phyloP scores from a whole-genome alignment of 2,329 filamentous ascomycete genomes.

The Pezicula carpinea region DNA sequence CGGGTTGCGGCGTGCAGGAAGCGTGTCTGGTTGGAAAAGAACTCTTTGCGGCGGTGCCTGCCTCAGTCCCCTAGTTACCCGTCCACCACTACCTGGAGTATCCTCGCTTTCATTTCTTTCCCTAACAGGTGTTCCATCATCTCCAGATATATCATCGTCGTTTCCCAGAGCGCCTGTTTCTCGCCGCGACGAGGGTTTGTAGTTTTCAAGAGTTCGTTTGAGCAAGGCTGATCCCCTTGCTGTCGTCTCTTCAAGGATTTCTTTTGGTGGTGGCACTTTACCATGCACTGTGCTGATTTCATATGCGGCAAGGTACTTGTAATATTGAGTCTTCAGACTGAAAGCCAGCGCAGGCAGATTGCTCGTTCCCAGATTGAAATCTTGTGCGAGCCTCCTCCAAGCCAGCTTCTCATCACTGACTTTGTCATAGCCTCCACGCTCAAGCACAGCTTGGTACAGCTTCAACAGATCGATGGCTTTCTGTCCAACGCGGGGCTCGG shows the following conservation, averaged over 20 bases:
- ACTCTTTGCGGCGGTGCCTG: slow-evolving; percentile 82
- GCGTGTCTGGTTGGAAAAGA: slow-evolving; percentile 78
- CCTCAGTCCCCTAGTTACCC: slow-evolving; percentile 62
- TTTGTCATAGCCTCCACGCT: slow-evolving; percentile 80
- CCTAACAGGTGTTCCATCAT: slow-evolving; percentile 54
- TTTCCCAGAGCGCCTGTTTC: slow-evolving; percentile 40
- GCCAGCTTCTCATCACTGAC: slow-evolving; percentile 79
- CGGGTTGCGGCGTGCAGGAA: slow-evolving; percentile 46
- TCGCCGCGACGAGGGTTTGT: slow-evolving; percentile 42
- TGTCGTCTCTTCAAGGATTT: slow-evolving; percentile 73
- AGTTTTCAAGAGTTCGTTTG: slow-evolving; percentile 75
- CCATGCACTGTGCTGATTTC: slow-evolving; percentile 76
- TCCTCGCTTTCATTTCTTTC: slow-evolving; percentile 46
- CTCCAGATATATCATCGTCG: slow-evolving; percentile 53
- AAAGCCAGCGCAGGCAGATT: slow-evolving; percentile 83
- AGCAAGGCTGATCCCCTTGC: slow-evolving; percentile 80
- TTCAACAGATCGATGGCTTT: slow-evolving; percentile 73
- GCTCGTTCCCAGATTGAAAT: slow-evolving; percentile 68
- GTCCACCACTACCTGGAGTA: slow-evolving; percentile 46
- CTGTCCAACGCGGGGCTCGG: slow-evolving; percentile 75
- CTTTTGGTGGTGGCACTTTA: slow-evolving; percentile 78
- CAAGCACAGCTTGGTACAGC: slow-evolving; percentile 72
- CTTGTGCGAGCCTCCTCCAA: slow-evolving; percentile 72
- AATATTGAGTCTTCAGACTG: slow-evolving; percentile 81
- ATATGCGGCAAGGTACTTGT: slow-evolving; percentile 83